phyloP scores from a whole-genome alignment of 2,329 filamentous ascomycete genomes.

The Beauveria bassiana region DNA sequence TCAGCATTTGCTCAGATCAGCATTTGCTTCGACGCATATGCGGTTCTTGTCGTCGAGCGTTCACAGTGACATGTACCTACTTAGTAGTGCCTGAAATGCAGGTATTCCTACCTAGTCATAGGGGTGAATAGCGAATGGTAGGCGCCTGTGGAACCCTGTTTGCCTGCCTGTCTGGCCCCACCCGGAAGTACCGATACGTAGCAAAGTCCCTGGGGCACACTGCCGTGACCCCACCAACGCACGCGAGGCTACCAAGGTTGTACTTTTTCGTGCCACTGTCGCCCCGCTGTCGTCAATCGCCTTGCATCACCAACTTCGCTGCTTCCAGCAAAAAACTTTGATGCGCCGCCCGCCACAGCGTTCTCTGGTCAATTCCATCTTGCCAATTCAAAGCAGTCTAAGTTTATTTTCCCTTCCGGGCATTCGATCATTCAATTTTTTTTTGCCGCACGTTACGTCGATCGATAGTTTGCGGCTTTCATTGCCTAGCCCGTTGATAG shows the following conservation, averaged over 20 bases:
- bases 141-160: neutral
- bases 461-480: neutral
- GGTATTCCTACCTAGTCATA: no score
- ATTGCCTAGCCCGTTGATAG: no score
- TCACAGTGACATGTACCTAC: neutral
- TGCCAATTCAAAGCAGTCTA: neutral
- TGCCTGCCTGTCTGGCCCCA: neutral
- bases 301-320: constrained; percentile 3
- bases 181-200: neutral
- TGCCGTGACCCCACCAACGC: neutral
- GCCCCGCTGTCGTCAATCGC: neutral
- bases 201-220: neutral
- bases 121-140: neutral
- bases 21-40: neutral
- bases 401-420: no score
- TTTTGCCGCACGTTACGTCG: neutral
- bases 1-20: neutral
- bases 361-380: neutral
- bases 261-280: neutral
- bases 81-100: no score
- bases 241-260: neutral
- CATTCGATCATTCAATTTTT: neutral
- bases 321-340: neutral
- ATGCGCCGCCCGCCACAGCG: neutral
- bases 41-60: neutral